These are phyloP conservation scores for Knufia fluminis DNA, from an alignment of 2,329 filamentous ascomycete species.

Conservation along the genomic window DNA sequence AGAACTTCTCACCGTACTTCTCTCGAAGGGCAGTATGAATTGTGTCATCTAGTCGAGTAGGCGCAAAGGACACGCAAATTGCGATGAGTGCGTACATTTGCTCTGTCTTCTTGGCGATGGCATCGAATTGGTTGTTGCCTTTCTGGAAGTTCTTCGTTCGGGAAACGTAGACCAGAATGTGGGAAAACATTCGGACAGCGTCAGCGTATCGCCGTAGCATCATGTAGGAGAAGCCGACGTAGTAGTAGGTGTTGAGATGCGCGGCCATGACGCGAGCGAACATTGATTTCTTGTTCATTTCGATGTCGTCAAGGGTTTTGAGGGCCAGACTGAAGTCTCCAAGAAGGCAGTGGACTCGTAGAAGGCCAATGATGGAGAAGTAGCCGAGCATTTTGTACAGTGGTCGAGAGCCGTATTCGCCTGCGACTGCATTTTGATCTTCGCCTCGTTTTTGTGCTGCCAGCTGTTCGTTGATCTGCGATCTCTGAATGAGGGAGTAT, in stretches of 20 bases:
- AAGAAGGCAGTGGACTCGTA: constrained; percentile 90
- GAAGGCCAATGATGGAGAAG: constrained; percentile 96
- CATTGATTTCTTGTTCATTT: constrained; percentile 99
- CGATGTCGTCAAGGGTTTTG: constrained; percentile 98
- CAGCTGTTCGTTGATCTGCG: constrained; percentile 95
- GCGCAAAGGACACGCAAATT: constrained; percentile 97
- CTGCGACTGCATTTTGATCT: constrained; percentile 76
- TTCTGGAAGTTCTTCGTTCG: constrained; percentile 99
- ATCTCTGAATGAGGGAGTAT: constrained; percentile 96
- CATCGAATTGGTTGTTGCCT: constrained; percentile 81
- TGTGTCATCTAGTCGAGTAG: constrained; percentile 93
- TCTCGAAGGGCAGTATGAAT: constrained; percentile 96
- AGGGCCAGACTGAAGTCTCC: constrained; percentile 97
- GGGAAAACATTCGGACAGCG: constrained; percentile 99
- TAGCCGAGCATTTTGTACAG: constrained; percentile 98
- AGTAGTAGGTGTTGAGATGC: constrained; percentile 99
- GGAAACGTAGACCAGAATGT: constrained; percentile 98
- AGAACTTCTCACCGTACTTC: constrained; percentile 98
- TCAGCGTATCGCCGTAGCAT: constrained; percentile 99
- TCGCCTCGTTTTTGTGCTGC: constrained; percentile 90
- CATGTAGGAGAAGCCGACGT: constrained; percentile 99
- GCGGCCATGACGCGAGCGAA: constrained; percentile 99
- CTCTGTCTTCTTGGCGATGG: constrained; percentile 99
- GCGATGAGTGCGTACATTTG: constrained; percentile 99
- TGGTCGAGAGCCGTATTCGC: constrained; percentile 88